Base-by-base conservation (phyloP, 371 early-diverging fungal genomes). In the Mortierella sp. region DNA sequence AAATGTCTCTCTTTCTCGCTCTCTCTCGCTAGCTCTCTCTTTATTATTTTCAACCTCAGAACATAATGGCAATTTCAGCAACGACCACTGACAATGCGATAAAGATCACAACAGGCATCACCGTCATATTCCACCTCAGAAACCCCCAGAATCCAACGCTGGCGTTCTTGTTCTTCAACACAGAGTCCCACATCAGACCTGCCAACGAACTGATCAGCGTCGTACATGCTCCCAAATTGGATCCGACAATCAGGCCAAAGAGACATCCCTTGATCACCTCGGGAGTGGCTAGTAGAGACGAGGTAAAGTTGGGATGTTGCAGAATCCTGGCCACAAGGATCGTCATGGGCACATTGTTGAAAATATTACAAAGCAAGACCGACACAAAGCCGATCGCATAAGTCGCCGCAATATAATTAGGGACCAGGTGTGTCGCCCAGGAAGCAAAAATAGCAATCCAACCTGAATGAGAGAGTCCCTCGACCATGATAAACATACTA, bases 301-400 rank as follows among this genome's bases (percentile, higher is more conserved):
- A 50, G 1, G 81, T 72, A 65, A 91, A 93, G 60, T 87, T 85
- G 7, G 89, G 87, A 59, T 92, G 89, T 60, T 87, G 88, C 28
- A 94, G 82, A 21, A 91, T 89, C n/a, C 90, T 84, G 1, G 90
- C 87, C 28, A 94, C 89, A n/a, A 95, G 82, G 47, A 94, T 93
- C 0, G 95, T 89, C 92, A 92, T 92, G 4, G 95, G 96, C 46
- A 94, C 77, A 65, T 94, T 95, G 83, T 95, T 95, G 66, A 95
- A 82, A 14, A 92, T 65, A 64, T 90, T 92, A 76, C 93, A 94
- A 2, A 91, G 86, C 55, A 93, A 57, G 15, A 93, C 83, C 0
- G 93, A 88, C 37, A 93, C 72, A 26, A 84, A 81, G 12, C 87
- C 90, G 37, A 90, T 86, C 14, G 87, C 83, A 63, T 91, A 91